Percentiles rank a stretch among this genome's conserved stretches.
phyloP scores from a whole-genome alignment of 2,329 filamentous ascomycete species.

The Exophiala sideris region DNA sequence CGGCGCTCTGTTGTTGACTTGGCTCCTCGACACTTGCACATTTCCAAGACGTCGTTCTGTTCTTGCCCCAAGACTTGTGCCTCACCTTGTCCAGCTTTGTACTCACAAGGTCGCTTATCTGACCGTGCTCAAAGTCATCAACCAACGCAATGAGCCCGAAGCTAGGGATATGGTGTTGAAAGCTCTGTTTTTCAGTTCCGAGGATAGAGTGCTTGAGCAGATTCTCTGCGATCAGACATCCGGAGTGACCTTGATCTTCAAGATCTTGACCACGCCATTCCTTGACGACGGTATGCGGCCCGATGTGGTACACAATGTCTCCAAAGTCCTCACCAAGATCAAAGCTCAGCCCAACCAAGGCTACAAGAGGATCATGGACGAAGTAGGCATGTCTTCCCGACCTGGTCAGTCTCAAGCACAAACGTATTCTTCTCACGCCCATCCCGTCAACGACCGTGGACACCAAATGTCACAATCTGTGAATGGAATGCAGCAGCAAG shows the following conservation, averaged over 20 bases:
- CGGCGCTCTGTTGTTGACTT: constrained; percentile 87
- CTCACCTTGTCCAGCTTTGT: constrained; percentile 89
- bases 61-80: constrained; percentile 84
- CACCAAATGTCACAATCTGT: constrained; percentile 41
- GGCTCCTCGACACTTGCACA: constrained; percentile 97
- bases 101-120: constrained; percentile 98
- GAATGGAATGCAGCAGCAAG: constrained; percentile 31
- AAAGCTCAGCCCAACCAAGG: constrained; percentile 93
- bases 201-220: constrained; percentile 81
- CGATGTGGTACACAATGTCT: constrained; percentile 88
- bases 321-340: constrained; percentile 80
- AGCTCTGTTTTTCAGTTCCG: constrained; percentile 85
- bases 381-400: constrained; percentile 76
- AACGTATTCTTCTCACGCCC: constrained; percentile 37
- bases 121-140: constrained; percentile 96
- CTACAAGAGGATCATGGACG: constrained; percentile 98
- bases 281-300: constrained; percentile 86
- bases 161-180: constrained; percentile 85
- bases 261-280: constrained; percentile 95
- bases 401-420: constrained; percentile 34
- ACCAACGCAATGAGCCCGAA: constrained; percentile 91
- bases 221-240: constrained; percentile 90
- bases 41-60: constrained; percentile 90
- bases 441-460: constrained; percentile 39
- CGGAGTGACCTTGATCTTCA: constrained; percentile 95